Conservation (phyloP, 202 grass and related monocot genomes). For the Zizania palustris region DNA sequence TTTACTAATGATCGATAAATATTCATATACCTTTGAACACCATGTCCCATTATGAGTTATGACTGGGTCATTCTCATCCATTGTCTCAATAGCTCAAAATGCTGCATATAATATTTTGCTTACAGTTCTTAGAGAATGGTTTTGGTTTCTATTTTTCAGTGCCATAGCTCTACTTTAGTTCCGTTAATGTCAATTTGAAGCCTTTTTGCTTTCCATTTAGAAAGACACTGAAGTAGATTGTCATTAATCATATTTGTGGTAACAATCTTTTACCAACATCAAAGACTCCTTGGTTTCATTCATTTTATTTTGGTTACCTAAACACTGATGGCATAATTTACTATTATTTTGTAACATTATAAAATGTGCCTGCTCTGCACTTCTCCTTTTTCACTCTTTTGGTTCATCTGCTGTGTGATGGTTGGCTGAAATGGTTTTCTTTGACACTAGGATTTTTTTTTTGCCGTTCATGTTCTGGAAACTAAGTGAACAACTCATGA, state of each 20-base stretch:
- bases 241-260: conserved; percentile 5
- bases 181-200: neutral
- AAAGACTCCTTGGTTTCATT: neutral
- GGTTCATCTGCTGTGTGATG: neutral
- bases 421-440: neutral
- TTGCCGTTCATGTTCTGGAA: neutral
- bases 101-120: conserved; percentile 18
- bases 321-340: neutral
- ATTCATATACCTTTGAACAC: conserved; percentile 37
- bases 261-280: conserved; percentile 6
- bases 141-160: conserved; percentile 6
- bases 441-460: conserved; percentile 3
- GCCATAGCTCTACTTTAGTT: conserved; percentile 1
- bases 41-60: neutral
- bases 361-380: neutral
- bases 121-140: conserved; percentile 29
- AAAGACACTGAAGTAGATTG: neutral
- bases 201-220: neutral
- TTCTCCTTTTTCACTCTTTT: neutral
- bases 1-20: conserved; percentile 38
- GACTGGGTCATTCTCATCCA: conserved; percentile 23
- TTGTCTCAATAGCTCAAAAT: conserved; percentile 36
- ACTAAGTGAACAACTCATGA: conserved; percentile 1
- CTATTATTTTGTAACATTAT: neutral
- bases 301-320: neutral